Percentiles rank a stretch among this genome's conserved stretches.
Evolutionary conservation across 257 asterid species (phyloP).

Genomic region (Petrea volubilis): DNA sequence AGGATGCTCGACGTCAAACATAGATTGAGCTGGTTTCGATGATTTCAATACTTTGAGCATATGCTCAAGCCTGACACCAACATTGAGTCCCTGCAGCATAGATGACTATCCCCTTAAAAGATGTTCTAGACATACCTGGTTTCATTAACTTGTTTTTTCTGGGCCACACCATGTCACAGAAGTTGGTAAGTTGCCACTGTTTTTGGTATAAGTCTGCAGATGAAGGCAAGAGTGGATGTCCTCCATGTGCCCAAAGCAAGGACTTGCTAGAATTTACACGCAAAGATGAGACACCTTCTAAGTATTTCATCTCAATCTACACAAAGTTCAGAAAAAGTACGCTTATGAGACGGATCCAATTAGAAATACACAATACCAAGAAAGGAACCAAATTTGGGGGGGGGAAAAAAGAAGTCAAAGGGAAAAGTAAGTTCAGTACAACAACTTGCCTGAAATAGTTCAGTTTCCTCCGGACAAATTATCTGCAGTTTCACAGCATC

Average conservation of each 20-base stretch:
- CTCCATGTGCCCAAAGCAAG: slow-evolving; percentile 87
- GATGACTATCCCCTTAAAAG: neutral
- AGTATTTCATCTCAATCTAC: slow-evolving; percentile 49
- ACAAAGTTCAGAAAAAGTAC: slow-evolving; percentile 17
- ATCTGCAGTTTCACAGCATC: slow-evolving; percentile 42
- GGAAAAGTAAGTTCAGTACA: slow-evolving; percentile 17
- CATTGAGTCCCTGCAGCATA: slow-evolving; percentile 7
- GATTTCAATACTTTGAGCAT: neutral
- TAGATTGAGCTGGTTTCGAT: neutral
- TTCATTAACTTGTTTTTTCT: slow-evolving; percentile 38
- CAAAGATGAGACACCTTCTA: slow-evolving; percentile 39
- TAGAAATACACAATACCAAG: neutral
- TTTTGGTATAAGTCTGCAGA: slow-evolving; percentile 63
- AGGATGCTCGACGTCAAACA: slow-evolving; percentile 3
- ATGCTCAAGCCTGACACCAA: neutral
- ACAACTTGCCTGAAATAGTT: slow-evolving; percentile 57
- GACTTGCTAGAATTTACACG: slow-evolving; percentile 55
- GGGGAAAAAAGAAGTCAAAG: slow-evolving; percentile 8
- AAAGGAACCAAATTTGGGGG: neutral
- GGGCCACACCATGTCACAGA: slow-evolving; percentile 73
- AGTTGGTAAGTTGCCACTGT: slow-evolving; percentile 51
- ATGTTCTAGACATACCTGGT: slow-evolving; percentile 39
- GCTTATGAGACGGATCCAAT: neutral
- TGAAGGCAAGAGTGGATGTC: slow-evolving; percentile 79
- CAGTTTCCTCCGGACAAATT: slow-evolving; percentile 57